Evolutionary conservation across 2,329 filamentous ascomycete genomes (phyloP).

Genomic region (Colletotrichum acutatum): DNA sequence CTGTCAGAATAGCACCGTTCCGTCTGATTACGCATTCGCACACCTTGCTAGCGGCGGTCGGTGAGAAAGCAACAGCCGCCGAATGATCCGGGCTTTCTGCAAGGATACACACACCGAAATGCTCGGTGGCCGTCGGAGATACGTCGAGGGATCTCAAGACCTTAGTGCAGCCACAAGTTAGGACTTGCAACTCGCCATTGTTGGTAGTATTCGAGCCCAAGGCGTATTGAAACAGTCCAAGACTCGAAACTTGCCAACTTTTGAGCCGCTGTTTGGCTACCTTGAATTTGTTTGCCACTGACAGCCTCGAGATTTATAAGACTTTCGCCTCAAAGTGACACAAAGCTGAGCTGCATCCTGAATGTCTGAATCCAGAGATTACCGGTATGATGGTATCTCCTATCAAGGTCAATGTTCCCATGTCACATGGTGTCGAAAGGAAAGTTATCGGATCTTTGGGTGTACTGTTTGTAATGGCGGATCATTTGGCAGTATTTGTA

Average conservation of each 20-base stretch:
- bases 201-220: neutral
- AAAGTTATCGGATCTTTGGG: neutral
- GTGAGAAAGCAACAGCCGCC: conserved; percentile 16
- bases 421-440: neutral
- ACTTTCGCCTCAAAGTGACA: conserved; percentile 21
- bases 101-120: conserved; percentile 26
- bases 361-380: conserved; percentile 2
- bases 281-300: conserved; percentile 7
- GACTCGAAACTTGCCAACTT: neutral
- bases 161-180: neutral
- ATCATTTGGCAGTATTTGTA: neutral
- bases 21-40: conserved; percentile 22
- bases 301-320: neutral
- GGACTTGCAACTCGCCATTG: neutral
- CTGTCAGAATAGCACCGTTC: conserved; percentile 18
- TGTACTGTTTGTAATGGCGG: neutral
- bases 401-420: neutral
- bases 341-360: conserved; percentile 5
- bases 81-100: conserved; percentile 11
- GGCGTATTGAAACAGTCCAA: neutral
- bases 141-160: neutral
- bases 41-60: conserved; percentile 12
- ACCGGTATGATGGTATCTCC: neutral
- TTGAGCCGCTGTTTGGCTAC: neutral
- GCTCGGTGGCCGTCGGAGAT: conserved; percentile 19